Evolutionary conservation across 2,329 filamentous ascomycete genomes (phyloP).

Genomic region (Capronia coronata): DNA sequence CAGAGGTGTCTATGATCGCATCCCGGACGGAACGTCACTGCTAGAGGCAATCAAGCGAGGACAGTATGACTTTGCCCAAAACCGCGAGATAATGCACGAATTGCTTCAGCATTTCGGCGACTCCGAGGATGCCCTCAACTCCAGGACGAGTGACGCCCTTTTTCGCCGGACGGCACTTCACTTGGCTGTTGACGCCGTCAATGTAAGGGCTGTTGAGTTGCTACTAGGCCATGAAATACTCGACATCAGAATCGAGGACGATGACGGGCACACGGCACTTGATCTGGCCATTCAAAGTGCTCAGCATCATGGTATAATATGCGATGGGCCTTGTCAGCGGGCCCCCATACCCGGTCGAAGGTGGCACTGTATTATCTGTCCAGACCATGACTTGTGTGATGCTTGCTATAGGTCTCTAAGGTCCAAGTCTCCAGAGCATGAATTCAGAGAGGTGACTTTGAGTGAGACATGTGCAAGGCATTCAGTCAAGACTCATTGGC

Average conservation of each 20-base stretch:
- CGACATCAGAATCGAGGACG: not conserved
- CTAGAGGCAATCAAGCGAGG: not conserved
- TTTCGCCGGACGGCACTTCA: slow-evolving; percentile 16
- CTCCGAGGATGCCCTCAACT: not conserved
- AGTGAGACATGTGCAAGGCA: not conserved
- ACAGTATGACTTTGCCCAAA: not conserved
- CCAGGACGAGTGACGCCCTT: slow-evolving; percentile 1
- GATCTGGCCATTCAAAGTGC: not conserved
- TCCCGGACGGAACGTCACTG: not conserved
- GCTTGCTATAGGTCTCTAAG: not conserved
- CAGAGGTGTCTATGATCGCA: not conserved
- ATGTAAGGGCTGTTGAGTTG: slow-evolving; percentile 8
- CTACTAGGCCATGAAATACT: slow-evolving; percentile 7
- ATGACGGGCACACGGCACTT: not conserved
- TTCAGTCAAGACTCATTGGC: not conserved
- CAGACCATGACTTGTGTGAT: slow-evolving; percentile 7
- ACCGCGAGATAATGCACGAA: slow-evolving; percentile 1
- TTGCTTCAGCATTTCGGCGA: slow-evolving; percentile 1
- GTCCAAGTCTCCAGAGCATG: not conserved
- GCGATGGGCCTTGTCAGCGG: slow-evolving; percentile 1
- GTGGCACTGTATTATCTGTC: slow-evolving; percentile 4
- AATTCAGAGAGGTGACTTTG: slow-evolving; percentile 1
- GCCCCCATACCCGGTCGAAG: not conserved
- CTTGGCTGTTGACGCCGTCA: slow-evolving; percentile 10
- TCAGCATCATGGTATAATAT: not conserved